Base-by-base conservation (phyloP, 148 eudicot genomes). In the Limonium bicolor region DNA sequence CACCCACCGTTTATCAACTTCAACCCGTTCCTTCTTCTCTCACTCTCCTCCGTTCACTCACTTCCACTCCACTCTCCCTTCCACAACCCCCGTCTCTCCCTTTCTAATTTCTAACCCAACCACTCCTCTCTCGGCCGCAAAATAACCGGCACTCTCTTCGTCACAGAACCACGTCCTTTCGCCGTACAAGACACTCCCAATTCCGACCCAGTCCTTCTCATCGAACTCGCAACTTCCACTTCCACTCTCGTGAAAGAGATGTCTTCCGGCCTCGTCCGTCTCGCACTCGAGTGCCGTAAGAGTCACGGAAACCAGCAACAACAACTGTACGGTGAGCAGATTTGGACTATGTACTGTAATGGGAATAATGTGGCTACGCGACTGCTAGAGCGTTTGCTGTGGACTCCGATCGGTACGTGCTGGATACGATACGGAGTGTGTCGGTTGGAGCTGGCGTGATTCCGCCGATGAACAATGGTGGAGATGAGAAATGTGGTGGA, bases 391-490 rank as follows among this genome's bases (percentile, higher is more conserved):
- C 53, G 51, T 75, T 72, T 14, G 55, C 50, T 1, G n/a, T n/a
- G n/a, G 84, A 72, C 27, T 70, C 70, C 9, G 93, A 81, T 26
- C 58, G 68, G 73, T 73, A 65, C 59, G 84, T 86, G 68, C 70
- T 86, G 1, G 60, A 66, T 40, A 82, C 74, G 29, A 66, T 86
- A 2, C 59, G 54, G 54, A 78, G 66, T 27, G 87, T 86, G 7
- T 77, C 96, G 10, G 84, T 72, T 2, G 96, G 93, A 0, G 96
- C 96, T 7, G 96, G 96, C 0, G 87, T 86, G 41, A 81, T 86
- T 21, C 96, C 96, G 18, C 41, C 66, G 48, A 69, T 78, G 41
- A 76, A 60, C 6, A 61, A 64, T 40, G 45, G 34, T 48, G 51
- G 43, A 68, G 54, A 27, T 48, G 13, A 58, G 37, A 33, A 9